Evolutionary conservation across 2,329 filamentous ascomycete genomes (phyloP).

Genomic region (Ampelomyces quisqualis): DNA sequence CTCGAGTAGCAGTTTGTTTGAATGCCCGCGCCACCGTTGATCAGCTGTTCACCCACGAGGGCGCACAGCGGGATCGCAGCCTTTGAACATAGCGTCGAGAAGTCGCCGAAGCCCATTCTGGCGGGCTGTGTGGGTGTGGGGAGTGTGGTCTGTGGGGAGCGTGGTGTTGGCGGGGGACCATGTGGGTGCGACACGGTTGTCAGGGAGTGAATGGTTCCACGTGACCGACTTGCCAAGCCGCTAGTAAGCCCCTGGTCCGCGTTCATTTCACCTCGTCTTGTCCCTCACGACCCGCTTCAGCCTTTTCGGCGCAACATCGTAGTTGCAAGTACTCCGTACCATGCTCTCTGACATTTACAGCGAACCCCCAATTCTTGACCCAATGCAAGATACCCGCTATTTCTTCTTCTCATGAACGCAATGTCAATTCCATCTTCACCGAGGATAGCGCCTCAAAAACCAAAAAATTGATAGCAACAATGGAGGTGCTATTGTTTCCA

Average conservation of each 20-base stretch:
- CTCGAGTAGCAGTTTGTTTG: conserved; percentile 90
- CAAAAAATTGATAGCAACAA: no score
- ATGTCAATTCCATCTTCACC: no score
- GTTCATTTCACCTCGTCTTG: not conserved
- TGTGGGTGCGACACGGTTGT: conserved; percentile 20
- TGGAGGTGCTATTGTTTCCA: no score
- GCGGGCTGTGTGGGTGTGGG: conserved; percentile 8
- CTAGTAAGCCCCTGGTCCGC: conserved; percentile 1
- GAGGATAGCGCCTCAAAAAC: no score
- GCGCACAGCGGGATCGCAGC: conserved; percentile 85
- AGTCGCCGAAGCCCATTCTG: conserved; percentile 84
- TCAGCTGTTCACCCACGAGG: conserved; percentile 72
- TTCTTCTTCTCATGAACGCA: no score
- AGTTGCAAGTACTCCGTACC: no score
- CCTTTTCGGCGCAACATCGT: no score
- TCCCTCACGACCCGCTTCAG: not conserved
- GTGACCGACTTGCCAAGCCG: conserved; percentile 15
- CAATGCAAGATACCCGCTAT: no score
- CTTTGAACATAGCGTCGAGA: conserved; percentile 80
- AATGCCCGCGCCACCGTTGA: conserved; percentile 71
- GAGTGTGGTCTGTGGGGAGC: conserved; percentile 7
- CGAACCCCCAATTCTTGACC: no score
- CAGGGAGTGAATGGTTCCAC: conserved; percentile 29
- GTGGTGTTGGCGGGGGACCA: conserved; percentile 8
- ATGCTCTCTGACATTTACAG: no score